Evolutionary conservation across 2,329 filamentous ascomycete genomes (phyloP), one percentile per base, ranked within the genome.

Genomic region (Rachicladosporium sp.): DNA sequence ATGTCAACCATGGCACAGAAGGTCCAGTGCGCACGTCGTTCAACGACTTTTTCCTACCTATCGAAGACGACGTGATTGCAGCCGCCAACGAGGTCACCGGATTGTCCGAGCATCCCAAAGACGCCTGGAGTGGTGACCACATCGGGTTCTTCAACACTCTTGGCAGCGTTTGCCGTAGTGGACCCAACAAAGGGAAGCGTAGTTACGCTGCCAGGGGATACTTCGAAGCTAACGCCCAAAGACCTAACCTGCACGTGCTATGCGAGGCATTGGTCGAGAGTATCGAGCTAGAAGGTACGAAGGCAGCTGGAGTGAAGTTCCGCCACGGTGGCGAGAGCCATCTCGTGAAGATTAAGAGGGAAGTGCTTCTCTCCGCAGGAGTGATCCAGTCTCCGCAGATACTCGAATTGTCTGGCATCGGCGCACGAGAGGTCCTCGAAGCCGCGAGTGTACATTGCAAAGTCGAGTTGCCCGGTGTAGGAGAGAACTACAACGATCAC

Each of bases 371-470:
- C 30, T 57, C 64, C 6, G 67, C 54, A 3, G 77, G 77, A 12
- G 68, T 73, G 1, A 80, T 73, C 55, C 76, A 80, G 58, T 70
- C 71, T 1, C 76, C 76, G 4, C 77, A 82, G 54, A 58, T 82
- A 2, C 70, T 82, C 8, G 74, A 78, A 60, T 67, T 80, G 2
- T 72, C 66, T 36, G 78, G 78, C 13, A 66, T 81, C 27, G 76
- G 77, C 0, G 73, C 74, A 0, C 50, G 58, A 6, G 52, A 60
- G 0, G 68, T 76, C 46, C 66, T 82, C 4, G 44, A 63, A 11
- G 62, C 65, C 41, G 67, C 72, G 48, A 58, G 62, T 10, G 78
- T 80, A 45, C 50, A 64, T 2, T 58, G 72, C 1, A 47, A 78
- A 10, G 63, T 68, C 9, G 66, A 79, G 43, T 71, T 74, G 1